Evolutionary conservation across 495 filamentous ascomycete genomes (phyloP), one percentile per base, ranked within the genome.

Genomic region (Penicillium chermesinum): DNA sequence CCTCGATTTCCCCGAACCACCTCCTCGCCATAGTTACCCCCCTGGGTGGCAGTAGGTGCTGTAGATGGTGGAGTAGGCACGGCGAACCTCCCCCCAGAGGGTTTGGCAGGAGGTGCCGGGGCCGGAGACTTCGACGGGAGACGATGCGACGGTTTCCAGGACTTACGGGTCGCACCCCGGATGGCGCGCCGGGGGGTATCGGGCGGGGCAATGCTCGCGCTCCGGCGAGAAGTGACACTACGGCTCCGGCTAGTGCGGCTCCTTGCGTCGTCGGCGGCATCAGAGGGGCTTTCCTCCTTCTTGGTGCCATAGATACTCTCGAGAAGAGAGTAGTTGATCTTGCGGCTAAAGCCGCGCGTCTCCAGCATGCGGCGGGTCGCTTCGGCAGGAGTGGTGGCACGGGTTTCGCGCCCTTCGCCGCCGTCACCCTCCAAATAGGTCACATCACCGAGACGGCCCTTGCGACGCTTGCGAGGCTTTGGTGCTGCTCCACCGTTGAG

Each of bases 311-410:
- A 75, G 0, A 75, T 38, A 0, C 61, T 62, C 44, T 83, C 76
- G 22, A 89, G 76, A 10, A 80, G 75, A 35, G 81, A 81, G 59
- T 94, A 95, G 48, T 95, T 89, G 54, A 96, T 89, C 55, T 88
- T 86, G 60, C 84, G 89, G 54, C 81, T 87, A 62, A 82, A 88
- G 0, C 72, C 81, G 20, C 88, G 76, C 27, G 76, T 76, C 63
- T 85, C 80, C 60, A 94, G 65, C 76, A 88, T 88, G 43, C 82
- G 78, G 36, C 80, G 73, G 7, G 84, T 86, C 1, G 88, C 88
- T 58, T 91, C 89, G 2, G 78, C 82, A 0, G 90, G 82, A 0
- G 78, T 70, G 7, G 69, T 65, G 7, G 61, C 64, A 34, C 73
- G 63, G 27, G 63, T 58, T 57, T 66, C 62, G 52, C 64, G 55